Conservation (phyloP, 345 rosid species). For the Limnanthes douglasii region DNA sequence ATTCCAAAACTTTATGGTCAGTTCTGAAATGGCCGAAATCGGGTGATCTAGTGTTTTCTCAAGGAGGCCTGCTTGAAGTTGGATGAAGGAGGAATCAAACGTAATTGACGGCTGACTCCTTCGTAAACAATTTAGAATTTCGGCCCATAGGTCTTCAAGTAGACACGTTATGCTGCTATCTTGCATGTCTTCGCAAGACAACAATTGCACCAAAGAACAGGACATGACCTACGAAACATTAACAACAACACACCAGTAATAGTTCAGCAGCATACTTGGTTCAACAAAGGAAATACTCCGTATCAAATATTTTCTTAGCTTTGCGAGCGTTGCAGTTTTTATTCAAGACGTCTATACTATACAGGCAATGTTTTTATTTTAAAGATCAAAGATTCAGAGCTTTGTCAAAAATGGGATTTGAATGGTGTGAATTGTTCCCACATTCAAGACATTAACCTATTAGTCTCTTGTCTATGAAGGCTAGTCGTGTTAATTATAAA, state of each 20-base stretch:
- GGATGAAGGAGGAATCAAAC: slow-evolving; percentile 28
- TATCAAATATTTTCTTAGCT: too few relatives aligned
- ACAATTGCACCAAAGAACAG: slow-evolving; percentile 20
- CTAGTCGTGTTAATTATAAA: too few relatives aligned
- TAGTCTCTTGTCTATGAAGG: too few relatives aligned
- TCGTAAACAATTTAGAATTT: slow-evolving; percentile 19
- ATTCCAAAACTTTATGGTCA: slow-evolving; percentile 32
- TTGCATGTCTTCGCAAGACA: slow-evolving; percentile 14
- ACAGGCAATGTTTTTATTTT: too few relatives aligned
- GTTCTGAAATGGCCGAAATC: slow-evolving; percentile 18
- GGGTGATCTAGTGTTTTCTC: slow-evolving; percentile 29
- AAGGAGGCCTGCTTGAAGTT: slow-evolving; percentile 29
- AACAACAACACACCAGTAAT: too few relatives aligned
- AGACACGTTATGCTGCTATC: slow-evolving; percentile 14
- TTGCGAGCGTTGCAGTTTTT: too few relatives aligned
- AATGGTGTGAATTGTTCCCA: too few relatives aligned
- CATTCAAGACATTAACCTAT: too few relatives aligned
- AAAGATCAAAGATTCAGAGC: too few relatives aligned
- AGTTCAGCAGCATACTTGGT: background rate
- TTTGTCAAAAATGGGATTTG: too few relatives aligned
- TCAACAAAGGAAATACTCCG: too few relatives aligned
- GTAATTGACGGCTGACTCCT: slow-evolving; percentile 26
- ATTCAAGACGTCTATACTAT: too few relatives aligned
- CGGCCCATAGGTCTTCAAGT: slow-evolving; percentile 25
- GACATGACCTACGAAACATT: slow-evolving; percentile 20